Conservation (phyloP, 2,329 filamentous ascomycete genomes). For the Penicillium sp. region DNA sequence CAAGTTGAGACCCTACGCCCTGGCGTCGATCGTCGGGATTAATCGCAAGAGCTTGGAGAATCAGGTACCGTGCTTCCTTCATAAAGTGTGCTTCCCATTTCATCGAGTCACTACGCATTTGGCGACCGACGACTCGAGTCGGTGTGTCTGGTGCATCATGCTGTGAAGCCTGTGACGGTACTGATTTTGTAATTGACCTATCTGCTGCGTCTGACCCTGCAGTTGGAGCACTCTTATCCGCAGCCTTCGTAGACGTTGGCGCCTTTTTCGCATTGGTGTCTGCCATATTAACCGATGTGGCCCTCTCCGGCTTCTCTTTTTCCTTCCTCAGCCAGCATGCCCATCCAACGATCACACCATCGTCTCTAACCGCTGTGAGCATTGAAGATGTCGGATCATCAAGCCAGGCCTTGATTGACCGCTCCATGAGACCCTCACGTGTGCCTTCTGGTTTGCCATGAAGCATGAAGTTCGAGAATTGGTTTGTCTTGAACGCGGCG, state of each 20-base stretch:
- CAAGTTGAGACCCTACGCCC: not conserved
- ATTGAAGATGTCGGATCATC: not conserved
- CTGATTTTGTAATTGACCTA: not conserved
- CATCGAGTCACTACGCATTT: not conserved
- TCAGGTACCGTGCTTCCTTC: not conserved
- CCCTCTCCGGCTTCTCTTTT: not conserved
- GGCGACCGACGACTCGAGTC: not conserved
- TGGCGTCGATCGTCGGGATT: not conserved
- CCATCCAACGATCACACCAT: not conserved
- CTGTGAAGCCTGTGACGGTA: not conserved
- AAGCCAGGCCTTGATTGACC: not conserved
- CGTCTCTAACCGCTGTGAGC: not conserved
- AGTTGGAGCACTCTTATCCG: not conserved
- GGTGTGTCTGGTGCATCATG: not conserved
- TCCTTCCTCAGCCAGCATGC: not conserved
- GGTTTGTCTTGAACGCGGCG: not conserved
- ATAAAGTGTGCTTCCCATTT: not conserved
- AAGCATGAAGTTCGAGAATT: not conserved
- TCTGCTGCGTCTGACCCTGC: not conserved
- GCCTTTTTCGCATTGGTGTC: not conserved
- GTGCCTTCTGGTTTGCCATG: not conserved
- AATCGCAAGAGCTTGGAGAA: not conserved
- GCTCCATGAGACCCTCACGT: not conserved
- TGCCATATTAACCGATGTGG: not conserved
- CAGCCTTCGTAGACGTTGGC: not conserved